Base-by-base conservation (phyloP, 2,329 filamentous ascomycete genomes). In the Penicillium paneum region DNA sequence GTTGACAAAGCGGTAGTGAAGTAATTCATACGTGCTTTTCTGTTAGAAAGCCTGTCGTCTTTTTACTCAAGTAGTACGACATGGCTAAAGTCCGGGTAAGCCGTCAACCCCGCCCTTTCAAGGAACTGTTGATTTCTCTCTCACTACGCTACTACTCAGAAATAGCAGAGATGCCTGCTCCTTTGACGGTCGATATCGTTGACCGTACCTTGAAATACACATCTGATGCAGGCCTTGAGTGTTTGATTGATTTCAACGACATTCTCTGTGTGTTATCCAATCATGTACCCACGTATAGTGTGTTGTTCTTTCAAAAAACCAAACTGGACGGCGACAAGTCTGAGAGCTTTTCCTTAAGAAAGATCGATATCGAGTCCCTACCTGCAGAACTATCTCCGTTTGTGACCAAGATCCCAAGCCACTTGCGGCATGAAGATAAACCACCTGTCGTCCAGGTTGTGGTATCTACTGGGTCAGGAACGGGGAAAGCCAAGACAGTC, bases 381-480 rank as follows among this genome's bases (percentile, higher is more conserved):
- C 61, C 66, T 24, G 28, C 51, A 4, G 31, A n/a, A 13, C 11
- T 64, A 19, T 59, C 59, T 24, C 41, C 43, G 3, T 62, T 64
- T 19, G 13, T 65, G 7, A 43, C 51, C 6, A 54, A 60, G 3
- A 36, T 66, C 29, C 68, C 70, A 8, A 38, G 19, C 35, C 60
- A 70, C 44, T 60, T 71, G 17, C 35, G 32, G 45, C 17, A 53
- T 42, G 32, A 42, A 26, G 31, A 49, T 48, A 17, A 63, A 60
- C 47, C 47, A 38, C 41, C 49, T 15, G 17, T 40, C 24, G 56
- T 77, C n/a, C 80, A 89, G 62, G 76, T 91, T 17, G 69, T 92
- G 21, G 78, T 91, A 17, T 91, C 88, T 1, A 85, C 81, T 0
- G 76, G 77, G 19, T 89, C 89, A 0, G 89, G 89, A 13, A 81